These are phyloP conservation scores for Lactifluus piperatus DNA, from an alignment of 768 basidiomycete species.

Conservation along the genomic window DNA sequence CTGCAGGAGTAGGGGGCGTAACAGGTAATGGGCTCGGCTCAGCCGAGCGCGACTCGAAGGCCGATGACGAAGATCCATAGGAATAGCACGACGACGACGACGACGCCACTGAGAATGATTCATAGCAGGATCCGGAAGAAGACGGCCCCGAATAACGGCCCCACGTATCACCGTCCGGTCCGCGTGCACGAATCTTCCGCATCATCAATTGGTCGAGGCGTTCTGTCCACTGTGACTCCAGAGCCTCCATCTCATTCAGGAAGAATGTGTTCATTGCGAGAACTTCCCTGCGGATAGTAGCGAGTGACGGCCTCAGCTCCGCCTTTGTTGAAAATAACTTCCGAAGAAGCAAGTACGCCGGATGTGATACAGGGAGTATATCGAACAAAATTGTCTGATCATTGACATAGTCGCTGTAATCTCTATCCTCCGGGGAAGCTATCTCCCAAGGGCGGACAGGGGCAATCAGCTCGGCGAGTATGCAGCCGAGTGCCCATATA, in stretches of 20 bases:
- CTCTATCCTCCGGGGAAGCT: not conserved
- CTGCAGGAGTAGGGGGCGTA: conserved; percentile 5
- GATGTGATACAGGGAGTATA: conserved; percentile 25
- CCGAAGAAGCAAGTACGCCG: conserved; percentile 37
- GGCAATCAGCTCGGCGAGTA: conserved; percentile 10
- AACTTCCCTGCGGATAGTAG: conserved; percentile 50
- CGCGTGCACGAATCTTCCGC: not conserved
- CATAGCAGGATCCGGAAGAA: not conserved
- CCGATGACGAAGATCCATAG: not conserved
- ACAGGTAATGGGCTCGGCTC: not conserved
- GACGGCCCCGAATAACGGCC: not conserved
- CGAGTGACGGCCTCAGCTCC: conserved; percentile 47
- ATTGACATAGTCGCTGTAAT: not conserved
- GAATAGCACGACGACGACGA: not conserved
- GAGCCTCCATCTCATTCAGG: conserved; percentile 38
- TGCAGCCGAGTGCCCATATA: conserved; percentile 15
- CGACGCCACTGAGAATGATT: not conserved
- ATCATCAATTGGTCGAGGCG: not conserved
- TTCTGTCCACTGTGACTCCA: not conserved
- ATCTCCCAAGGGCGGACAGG: not conserved
- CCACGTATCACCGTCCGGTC: not conserved
- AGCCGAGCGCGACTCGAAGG: not conserved
- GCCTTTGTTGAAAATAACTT: conserved; percentile 60
- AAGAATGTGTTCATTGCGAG: conserved; percentile 52
- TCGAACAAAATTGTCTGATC: not conserved